phyloP scores from a whole-genome alignment of 2,329 filamentous ascomycete species.

The Ophiostoma perfectum region DNA sequence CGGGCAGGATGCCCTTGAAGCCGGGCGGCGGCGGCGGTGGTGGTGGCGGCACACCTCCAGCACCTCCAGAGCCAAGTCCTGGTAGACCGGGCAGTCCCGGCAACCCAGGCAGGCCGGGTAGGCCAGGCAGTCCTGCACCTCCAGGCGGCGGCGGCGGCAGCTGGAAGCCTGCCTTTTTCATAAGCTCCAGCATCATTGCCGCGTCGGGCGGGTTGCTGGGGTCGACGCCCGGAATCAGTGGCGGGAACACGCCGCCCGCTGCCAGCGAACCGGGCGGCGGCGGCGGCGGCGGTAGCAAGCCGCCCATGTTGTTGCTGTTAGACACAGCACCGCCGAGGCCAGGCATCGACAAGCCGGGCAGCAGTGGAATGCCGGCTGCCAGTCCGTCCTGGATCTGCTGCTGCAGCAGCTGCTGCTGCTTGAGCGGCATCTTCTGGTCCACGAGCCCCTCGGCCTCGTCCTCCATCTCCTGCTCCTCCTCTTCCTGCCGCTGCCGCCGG shows the following conservation, averaged over 20 bases:
- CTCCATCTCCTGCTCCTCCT: conserved; percentile 88
- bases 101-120: neutral
- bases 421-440: conserved; percentile 76
- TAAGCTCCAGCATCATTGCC: conserved; percentile 57
- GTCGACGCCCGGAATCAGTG: conserved; percentile 50
- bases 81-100: conserved; percentile 4
- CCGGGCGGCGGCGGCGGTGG: conserved; percentile 32
- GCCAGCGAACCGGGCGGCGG: conserved; percentile 45
- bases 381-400: conserved; percentile 16
- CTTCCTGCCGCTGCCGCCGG: conserved; percentile 74
- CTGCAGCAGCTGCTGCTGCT: conserved; percentile 34
- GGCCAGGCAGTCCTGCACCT: neutral
- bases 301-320: conserved; percentile 24
- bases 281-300: conserved; percentile 43
- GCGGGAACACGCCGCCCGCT: conserved; percentile 30
- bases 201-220: conserved; percentile 57
- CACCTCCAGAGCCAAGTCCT: neutral
- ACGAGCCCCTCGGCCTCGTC: conserved; percentile 90
- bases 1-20: conserved; percentile 29
- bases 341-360: conserved; percentile 57
- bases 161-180: conserved; percentile 59
- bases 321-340: conserved; percentile 43
- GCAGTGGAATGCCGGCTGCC: conserved; percentile 39
- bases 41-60: conserved; percentile 35
- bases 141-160: conserved; percentile 46